A percentile compares a stretch with the other conserved stretches of the same genome.
Evolutionary conservation across 495 filamentous ascomycete genomes (phyloP).

Genomic region (Lindgomyces ingoldianus): DNA sequence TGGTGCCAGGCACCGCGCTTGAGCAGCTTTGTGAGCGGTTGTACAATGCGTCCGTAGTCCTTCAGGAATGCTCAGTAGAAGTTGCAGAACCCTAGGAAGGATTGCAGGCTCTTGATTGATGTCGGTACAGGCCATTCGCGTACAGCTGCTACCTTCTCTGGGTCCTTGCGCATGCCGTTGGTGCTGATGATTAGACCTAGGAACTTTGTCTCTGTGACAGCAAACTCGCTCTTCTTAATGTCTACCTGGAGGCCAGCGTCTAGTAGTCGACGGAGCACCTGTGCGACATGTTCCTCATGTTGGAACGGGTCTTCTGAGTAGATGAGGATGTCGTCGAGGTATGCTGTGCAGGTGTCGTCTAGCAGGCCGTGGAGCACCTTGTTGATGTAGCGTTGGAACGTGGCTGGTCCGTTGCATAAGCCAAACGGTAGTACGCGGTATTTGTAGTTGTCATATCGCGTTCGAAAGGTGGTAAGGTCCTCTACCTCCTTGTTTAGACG

Average conservation of each 20-base stretch:
- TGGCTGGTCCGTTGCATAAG: constrained; percentile 34
- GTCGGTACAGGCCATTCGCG: not conserved
- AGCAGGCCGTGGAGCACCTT: constrained; percentile 34
- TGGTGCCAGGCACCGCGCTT: constrained; percentile 46
- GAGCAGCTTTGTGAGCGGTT: constrained; percentile 12
- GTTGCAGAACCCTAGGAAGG: constrained; percentile 45
- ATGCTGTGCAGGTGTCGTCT: constrained; percentile 38
- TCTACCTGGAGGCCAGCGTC: constrained; percentile 35
- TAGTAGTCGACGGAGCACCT: constrained; percentile 22
- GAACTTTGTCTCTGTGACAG: constrained; percentile 18
- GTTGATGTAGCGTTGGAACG: constrained; percentile 44
- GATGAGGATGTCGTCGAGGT: constrained; percentile 40
- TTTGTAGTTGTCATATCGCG: constrained; percentile 38
- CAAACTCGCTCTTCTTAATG: constrained; percentile 42
- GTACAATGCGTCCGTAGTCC: constrained; percentile 30
- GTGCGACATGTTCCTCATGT: constrained; percentile 12
- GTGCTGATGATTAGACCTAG: constrained; percentile 8
- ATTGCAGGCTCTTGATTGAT: constrained; percentile 31
- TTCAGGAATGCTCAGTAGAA: constrained; percentile 45
- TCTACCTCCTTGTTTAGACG: constrained; percentile 31
- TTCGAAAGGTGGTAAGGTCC: constrained; percentile 42
- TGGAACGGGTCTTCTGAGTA: constrained; percentile 23
- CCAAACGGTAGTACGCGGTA: constrained; percentile 46
- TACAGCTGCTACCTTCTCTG: constrained; percentile 1
- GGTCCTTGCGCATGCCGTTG: constrained; percentile 6